These are phyloP conservation scores for apple (Malus domestica) DNA, from an alignment of 306 rosid species.

Conservation along the genomic window ASM211411v1 NC_041798.1:19806501-19807000, in stretches of 20 bases:
- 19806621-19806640: neutral
- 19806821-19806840: neutral
- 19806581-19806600: neutral
- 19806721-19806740: too few relatives aligned
- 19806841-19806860: neutral
- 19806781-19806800: neutral
- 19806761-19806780: neutral
- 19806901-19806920: neutral
- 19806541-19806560: constrained; percentile 16
- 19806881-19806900: neutral
- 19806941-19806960: constrained; percentile 44
- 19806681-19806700: too few relatives aligned
- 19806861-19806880: neutral
- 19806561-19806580: neutral
- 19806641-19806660: too few relatives aligned
- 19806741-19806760: too few relatives aligned
- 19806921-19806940: constrained; percentile 51
- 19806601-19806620: neutral
- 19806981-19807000: constrained; percentile 41
- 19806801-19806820: neutral
- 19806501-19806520: neutral
- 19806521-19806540: constrained; percentile 36
- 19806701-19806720: too few relatives aligned
- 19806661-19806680: too few relatives aligned
- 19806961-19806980: constrained; percentile 39